Evolutionary conservation across 2,329 filamentous ascomycete genomes (phyloP).

Genomic region (Aspergillus terreus): DNA sequence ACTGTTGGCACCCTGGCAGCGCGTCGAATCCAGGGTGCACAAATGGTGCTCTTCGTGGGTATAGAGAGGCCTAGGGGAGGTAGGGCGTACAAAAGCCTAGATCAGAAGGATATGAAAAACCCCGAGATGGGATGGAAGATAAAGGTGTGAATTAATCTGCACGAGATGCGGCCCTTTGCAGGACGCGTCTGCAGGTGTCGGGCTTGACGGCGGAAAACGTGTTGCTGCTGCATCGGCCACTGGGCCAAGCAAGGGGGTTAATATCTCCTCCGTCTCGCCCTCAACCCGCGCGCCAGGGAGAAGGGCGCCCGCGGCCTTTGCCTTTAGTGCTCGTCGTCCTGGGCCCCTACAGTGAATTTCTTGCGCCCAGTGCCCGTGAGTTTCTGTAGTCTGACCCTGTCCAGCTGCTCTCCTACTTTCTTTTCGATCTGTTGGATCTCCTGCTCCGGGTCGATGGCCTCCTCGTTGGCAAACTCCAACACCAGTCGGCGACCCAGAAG

Average conservation of each 20-base stretch:
- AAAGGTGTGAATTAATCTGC: slow-evolving; percentile 18
- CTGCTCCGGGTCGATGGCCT: slow-evolving; percentile 86
- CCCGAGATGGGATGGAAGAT: slow-evolving; percentile 19
- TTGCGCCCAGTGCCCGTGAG: slow-evolving; percentile 77
- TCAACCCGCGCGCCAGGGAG: slow-evolving; percentile 30
- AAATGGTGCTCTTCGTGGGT: neutral
- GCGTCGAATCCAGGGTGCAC: slow-evolving; percentile 18
- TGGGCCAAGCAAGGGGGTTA: slow-evolving; percentile 32
- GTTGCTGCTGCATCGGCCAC: slow-evolving; percentile 20
- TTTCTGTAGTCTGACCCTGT: slow-evolving; percentile 85
- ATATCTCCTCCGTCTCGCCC: slow-evolving; percentile 17
- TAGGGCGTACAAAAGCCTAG: neutral
- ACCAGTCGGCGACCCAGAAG: slow-evolving; percentile 84
- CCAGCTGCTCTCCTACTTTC: slow-evolving; percentile 86
- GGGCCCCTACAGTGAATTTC: slow-evolving; percentile 78
- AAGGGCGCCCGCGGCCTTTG: slow-evolving; percentile 15
- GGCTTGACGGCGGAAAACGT: slow-evolving; percentile 35
- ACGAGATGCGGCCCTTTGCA: slow-evolving; percentile 25
- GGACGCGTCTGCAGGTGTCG: slow-evolving; percentile 24
- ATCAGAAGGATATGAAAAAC: slow-evolving; percentile 13
- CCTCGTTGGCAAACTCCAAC: slow-evolving; percentile 84
- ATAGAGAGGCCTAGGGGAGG: neutral
- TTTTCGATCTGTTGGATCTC: slow-evolving; percentile 96
- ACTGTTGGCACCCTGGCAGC: slow-evolving; percentile 7
- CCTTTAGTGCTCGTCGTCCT: slow-evolving; percentile 52